Base-by-base conservation (phyloP, 2,329 filamentous ascomycete genomes). In the Aspergillus candidus region DNA sequence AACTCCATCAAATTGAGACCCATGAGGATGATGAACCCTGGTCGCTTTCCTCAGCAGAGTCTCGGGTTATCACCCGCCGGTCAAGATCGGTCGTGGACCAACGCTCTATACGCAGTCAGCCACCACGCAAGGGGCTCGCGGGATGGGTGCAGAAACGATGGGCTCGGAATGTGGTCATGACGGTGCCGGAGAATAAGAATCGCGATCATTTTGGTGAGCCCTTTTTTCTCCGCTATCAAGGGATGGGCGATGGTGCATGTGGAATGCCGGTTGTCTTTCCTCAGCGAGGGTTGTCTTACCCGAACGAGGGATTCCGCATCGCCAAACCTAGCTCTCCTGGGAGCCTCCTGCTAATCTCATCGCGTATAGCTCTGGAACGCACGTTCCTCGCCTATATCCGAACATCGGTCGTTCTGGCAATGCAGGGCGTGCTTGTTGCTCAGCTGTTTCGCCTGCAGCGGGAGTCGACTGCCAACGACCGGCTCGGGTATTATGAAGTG, bases 111-210 rank as follows among this genome's bases (percentile, higher is more conserved):
- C 22, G 15, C 15, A 48, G 29, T 38, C 45, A 42, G 40, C 22
- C 22, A 29, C 32, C 44, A 48, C 40, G 40, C 11, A 53, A 54
- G 73, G 82, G 22, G 82, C 84, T 1, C 62, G 72, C 12, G 79
- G 82, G 18, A 75, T 79, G 53, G 87, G 89, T 69, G 71, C 80
- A 44, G 80, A 91, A 58, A 78, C 97, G 34, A 93, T 98, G 67
- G 88, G 84, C 50, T 83, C 94, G 66, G n/a, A 46, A 69, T 51
- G 60, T 71, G 6, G 59, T 57, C 4, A 37, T 70, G 49, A 63
- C 59, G 0, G 67, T 70, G 11, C 51, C 64, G 10, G 65, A 68
- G 40, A 67, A 66, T 46, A 65, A 57, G 18, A 69, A 69, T 50
- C 59, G 68, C 4, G 68, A 71, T 52, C 62, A 71, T 53, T 67